Evolutionary conservation across 129 eudicot genomes (phyloP).

Genomic region (Flaveria linearis): DNA sequence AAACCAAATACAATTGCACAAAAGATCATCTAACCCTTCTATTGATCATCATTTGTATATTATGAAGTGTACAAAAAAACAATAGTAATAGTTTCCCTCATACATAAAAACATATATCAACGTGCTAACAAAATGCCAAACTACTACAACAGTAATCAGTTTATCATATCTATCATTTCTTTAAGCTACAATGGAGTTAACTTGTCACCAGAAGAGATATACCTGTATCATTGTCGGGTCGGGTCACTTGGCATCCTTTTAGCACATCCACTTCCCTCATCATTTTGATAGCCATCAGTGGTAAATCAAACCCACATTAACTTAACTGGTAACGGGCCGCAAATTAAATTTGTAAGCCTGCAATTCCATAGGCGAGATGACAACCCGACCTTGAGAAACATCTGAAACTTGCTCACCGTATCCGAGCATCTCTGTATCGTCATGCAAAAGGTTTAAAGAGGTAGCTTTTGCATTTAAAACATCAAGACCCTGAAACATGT

Average conservation of each 20-base stretch:
- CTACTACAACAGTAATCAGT: slow-evolving; percentile 22
- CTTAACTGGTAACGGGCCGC: slow-evolving; percentile 40
- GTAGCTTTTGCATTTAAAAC: slow-evolving; percentile 72
- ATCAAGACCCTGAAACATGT: slow-evolving; percentile 72
- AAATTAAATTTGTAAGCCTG: slow-evolving; percentile 81
- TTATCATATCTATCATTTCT: slow-evolving; percentile 12
- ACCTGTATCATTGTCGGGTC: background rate
- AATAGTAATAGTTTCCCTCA: slow-evolving; percentile 22
- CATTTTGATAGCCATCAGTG: background rate
- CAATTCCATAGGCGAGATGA: slow-evolving; percentile 89
- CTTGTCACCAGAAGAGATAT: slow-evolving; percentile 9
- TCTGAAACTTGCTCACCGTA: slow-evolving; percentile 58
- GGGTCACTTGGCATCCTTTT: background rate
- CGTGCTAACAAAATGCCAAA: slow-evolving; percentile 6
- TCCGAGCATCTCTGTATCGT: slow-evolving; percentile 89
- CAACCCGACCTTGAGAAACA: slow-evolving; percentile 74
- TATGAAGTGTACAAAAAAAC: slow-evolving; percentile 32
- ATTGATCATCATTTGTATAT: slow-evolving; percentile 5
- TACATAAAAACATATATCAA: slow-evolving; percentile 25
- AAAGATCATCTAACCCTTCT: background rate
- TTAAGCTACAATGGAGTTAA: slow-evolving; percentile 13
- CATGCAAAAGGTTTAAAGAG: slow-evolving; percentile 86
- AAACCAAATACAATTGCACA: background rate
- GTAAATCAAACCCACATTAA: background rate
- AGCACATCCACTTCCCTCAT: background rate